Base-by-base conservation (phyloP, 495 filamentous ascomycete genomes). In the Hypoxylon fragiforme region DNA sequence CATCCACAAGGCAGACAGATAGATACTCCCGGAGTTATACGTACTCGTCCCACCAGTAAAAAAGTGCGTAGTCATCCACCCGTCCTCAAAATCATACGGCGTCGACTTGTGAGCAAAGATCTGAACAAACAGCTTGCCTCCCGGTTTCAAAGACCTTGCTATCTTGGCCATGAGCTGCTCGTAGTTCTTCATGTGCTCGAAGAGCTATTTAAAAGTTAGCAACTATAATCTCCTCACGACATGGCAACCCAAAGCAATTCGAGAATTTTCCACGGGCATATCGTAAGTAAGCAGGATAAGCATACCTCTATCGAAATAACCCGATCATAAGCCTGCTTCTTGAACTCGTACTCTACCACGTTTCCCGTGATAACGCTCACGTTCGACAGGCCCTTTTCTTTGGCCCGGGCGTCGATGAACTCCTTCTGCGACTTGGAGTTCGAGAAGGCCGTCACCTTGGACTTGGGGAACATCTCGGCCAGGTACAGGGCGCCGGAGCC, bases 151-250 rank as follows among this genome's bases (percentile, higher is more conserved):
- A 7, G 81, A 73, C 24, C 76, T 68, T 7, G 74, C 44, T 35
- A 85, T 60, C 60, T 87, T 87, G 9, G 74, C 77, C 74, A 87
- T 77, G 26, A 88, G 76, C 7, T 80, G 67, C 50, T 83, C 76
- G 70, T 87, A 86, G 57, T 87, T 88, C 63, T 88, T 88, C 84
- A 88, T 86, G 64, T 88, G 85, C 62, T 88, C 85, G 60, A 88
- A 86, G 16, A 88, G 73, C 75, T 73, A 31, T 16, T 21, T 21
- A 15, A 2, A 15, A 26, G 20, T 48, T 9, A 55, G 44, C 41
- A 30, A 28, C 28, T 1, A n/a, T n/a, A n/a, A n/a, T n/a, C n/a
- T n/a, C n/a, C n/a, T n/a, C n/a, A n/a, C n/a, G n/a, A n/a, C n/a
- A n/a, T n/a, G n/a, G n/a, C n/a, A n/a, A n/a, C n/a, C n/a, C n/a